A percentile compares a stretch with the other conserved stretches of the same genome.
phyloP scores from a whole-genome alignment of 768 basidiomycete species.

The Galerina sulciceps region DNA sequence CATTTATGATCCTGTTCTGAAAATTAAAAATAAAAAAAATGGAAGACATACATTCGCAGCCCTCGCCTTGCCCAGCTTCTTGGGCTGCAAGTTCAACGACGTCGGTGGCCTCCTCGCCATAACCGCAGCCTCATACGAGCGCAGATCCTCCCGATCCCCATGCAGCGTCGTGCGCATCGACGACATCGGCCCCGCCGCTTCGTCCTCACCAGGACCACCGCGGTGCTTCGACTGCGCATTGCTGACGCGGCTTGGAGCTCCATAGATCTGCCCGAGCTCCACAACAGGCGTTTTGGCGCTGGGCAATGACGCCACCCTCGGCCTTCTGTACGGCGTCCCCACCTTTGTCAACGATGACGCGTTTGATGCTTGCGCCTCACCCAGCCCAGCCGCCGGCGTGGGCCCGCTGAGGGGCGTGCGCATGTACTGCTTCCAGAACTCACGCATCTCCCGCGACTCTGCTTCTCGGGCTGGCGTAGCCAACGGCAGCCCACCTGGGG shows the following conservation, averaged over 20 bases:
- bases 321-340: constrained; percentile 35
- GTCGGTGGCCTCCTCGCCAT: constrained; percentile 68
- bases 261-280: constrained; percentile 27
- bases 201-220: constrained; percentile 16
- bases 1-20: not conserved
- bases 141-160: constrained; percentile 58
- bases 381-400: constrained; percentile 1
- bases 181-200: constrained; percentile 24
- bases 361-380: not conserved
- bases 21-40: not conserved
- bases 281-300: constrained; percentile 67
- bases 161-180: constrained; percentile 47
- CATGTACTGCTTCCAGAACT: constrained; percentile 79
- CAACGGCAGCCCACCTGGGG: constrained; percentile 1
- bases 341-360: not conserved
- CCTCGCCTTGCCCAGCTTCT: constrained; percentile 26
- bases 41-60: constrained; percentile 5
- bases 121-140: constrained; percentile 77
- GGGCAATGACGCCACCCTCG: constrained; percentile 69
- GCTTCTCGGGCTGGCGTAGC: constrained; percentile 26
- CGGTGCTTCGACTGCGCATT: constrained; percentile 18
- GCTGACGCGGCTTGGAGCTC: constrained; percentile 7
- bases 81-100: constrained; percentile 58
- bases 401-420: constrained; percentile 57
- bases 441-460: constrained; percentile 54